These are phyloP conservation scores for Capsicum pubescens DNA, from an alignment of 257 asterid species.

Conservation along the genomic window DNA sequence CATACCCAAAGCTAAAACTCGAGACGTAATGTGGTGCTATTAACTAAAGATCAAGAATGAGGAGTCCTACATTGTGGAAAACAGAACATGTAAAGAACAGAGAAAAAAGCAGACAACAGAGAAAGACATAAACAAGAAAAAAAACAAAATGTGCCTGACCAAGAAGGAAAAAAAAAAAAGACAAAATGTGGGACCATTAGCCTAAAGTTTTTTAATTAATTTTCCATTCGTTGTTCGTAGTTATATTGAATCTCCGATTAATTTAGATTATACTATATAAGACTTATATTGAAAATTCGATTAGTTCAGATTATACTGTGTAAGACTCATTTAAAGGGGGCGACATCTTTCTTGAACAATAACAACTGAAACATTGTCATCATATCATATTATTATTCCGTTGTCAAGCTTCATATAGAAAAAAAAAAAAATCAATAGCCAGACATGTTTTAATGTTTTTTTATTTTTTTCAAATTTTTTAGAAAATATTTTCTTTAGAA, in stretches of 20 bases:
- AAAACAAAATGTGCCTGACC: too few species aligned
- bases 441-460: too few species aligned
- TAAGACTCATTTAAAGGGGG: not conserved
- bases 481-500: not conserved
- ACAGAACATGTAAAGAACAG: constrained; percentile 16
- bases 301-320: not conserved
- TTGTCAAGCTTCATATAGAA: not conserved
- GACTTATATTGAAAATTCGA: not conserved
- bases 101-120: not conserved
- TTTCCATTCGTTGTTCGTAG: not conserved
- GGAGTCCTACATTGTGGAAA: not conserved
- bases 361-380: not conserved
- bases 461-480: too few species aligned
- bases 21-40: too few species aligned
- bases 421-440: not conserved
- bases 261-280: not conserved
- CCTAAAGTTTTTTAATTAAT: not conserved
- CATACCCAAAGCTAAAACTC: not conserved
- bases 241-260: not conserved
- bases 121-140: not conserved
- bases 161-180: not conserved
- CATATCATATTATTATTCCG: not conserved
- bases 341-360: not conserved
- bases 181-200: not conserved
- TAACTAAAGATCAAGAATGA: not conserved